Base-by-base conservation (phyloP, 805 yeast species). In the Zygosaccharomyces pseudorouxii region DNA sequence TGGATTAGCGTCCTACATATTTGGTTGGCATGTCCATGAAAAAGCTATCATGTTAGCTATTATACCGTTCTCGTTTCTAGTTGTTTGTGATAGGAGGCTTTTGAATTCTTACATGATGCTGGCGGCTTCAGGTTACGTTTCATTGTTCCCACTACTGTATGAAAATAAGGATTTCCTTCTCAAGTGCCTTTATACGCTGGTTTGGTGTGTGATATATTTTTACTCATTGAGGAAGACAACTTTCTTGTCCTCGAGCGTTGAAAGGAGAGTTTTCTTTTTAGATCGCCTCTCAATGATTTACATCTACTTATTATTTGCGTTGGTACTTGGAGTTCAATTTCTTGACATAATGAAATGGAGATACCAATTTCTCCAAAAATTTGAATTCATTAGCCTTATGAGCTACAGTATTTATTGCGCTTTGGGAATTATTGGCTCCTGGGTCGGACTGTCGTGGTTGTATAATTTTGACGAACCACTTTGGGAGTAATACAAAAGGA, bases 11-110 rank as follows among this genome's bases (percentile, higher is more conserved):
- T 86, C 96, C 2, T 93, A 87, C 62, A 69, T 93, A 42, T 93
- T 93, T 68, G 99, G 99, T 4, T 93, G 98, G 97, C 98, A 93
- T 62, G 99, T 93, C 20, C 99, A 93, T 70, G 99, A 93, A 68
- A 93, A 93, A 75, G 98, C 98, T 0, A 80, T 93, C n/a, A 76
- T 93, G 74, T 66, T 90, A 18, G 84, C 92, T 2, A 85, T 93
- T 7, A 78, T 93, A 55, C 99, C 99, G 1, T 82, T 88, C 65
- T 77, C 93, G 5, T 83, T 93, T 63, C 67, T 90, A 23, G 85
- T 83, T 3, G 74, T 82, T 11, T 73, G 78, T 33, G 96, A 89
- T 60, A 76, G 84, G 50, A 75, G 95, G 47, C 69, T 90, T 29
- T 67, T 90, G 38, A 77, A 81, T 5, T 78, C 92, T 0, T 93